Evolutionary conservation across 768 basidiomycete species (phyloP), one percentile per base, ranked within the genome.

Genomic region (Russula compacta): DNA sequence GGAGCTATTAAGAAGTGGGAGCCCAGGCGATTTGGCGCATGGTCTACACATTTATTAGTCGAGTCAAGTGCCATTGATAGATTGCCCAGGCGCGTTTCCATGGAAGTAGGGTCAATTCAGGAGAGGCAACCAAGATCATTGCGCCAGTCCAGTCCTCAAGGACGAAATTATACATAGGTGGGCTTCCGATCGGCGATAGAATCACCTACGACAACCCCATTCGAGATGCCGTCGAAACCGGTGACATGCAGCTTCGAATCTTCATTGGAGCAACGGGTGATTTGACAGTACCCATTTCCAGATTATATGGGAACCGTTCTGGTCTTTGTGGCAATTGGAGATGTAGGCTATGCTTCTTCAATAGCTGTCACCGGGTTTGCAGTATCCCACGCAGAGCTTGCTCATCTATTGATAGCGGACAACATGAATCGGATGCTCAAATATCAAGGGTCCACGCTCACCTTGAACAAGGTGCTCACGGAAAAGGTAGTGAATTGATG

Each of bases 71-170:
- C 50, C 56, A 32, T 57, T 33, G 49, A 40, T 61, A 19, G 8
- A 61, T 52, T 47, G 29, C 6, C 24, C 35, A 19, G 55, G 49
- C 32, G 50, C 60, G 51, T 61, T 61, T 46, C 60, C 50, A 61
- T 61, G 32, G 9, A 6, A 47, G 50, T 52, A 6, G 12, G 36
- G 36, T 3, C 35, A 33, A 24, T 33, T 46, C 55, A 39, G 21
- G 54, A 44, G 43, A 56, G 40, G 60, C 24, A 51, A 61, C 60
- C 55, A 57, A 46, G 43, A 46, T 53, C 44, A 57, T 46, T 57
- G 60, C 56, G 38, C 60, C 50, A 46, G 36, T 35, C 19, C 14
- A 40, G 14, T 35, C 43, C 6, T 51, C 43, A 38, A 52, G 24
- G n/a, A 40, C 6, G 15, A 61, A 43, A 57, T 46, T 35, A 50